Base-by-base conservation (phyloP, 805 yeast genomes). In the Kodamaea laetipori region DNA sequence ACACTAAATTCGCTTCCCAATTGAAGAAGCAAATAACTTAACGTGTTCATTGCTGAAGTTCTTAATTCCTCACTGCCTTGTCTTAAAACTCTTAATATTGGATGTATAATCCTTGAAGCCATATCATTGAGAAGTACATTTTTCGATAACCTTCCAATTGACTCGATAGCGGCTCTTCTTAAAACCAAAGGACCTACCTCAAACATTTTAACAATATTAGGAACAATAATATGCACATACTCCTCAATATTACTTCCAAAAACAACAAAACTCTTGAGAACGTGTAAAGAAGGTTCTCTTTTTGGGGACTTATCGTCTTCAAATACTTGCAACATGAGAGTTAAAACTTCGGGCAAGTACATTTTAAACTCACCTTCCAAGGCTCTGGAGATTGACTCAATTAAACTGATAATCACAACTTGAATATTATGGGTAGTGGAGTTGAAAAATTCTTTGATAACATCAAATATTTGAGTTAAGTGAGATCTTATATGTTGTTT, bases 181-280 rank as follows among this genome's bases (percentile, higher is more conserved):
- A 92, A 72, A n/a, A 69, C 67, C 1, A 81, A 67, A 0, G 90
- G 82, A 0, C 81, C 74, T 48, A 69, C 78, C 57, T 94, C 97
- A 56, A 90, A 84, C 68, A 92, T 66, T 47, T 81, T 76, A 1
- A 92, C 92, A 18, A 90, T 74, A 40, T 84, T 84, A 0, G 98
- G 97, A n/a, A 94, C 76, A 18, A 92, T 78, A 45, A 92, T 75
- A 58, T 90, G 96, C 3, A 85, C 78, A 55, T 86, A 88, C 48
- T 94, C 97, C 50, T 92, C 97, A 37, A 92, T 75, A 56, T 86
- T 88, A 18, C 85, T 71, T 0, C 97, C 97, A 63, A 94, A 89
- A 0, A 85, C 83, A 5, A 89, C 92, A 55, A 94, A 78, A 8
- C 95, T 85, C 53, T 82, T 81, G 55, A 94, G 70, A 0, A 90